Conservation (phyloP, 2,329 filamentous ascomycete species). For the Fusarium sp. region DNA sequence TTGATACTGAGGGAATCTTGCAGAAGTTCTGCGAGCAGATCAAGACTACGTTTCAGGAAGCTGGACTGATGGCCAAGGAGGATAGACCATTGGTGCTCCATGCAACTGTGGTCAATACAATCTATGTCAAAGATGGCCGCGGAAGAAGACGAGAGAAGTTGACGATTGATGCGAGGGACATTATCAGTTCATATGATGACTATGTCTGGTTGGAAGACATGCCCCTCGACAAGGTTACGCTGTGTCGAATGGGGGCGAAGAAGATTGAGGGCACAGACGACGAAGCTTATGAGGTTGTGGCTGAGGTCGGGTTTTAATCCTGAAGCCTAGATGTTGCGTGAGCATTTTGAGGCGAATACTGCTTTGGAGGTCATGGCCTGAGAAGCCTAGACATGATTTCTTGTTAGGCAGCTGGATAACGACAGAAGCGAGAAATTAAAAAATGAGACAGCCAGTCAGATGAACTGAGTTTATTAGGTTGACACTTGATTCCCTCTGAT, state of each 20-base stretch:
- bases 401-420: not conserved
- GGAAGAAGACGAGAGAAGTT: conserved; percentile 49
- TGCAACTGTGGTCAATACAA: conserved; percentile 86
- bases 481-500: not conserved
- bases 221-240: conserved; percentile 74
- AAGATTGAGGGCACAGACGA: conserved; percentile 64
- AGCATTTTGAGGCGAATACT: not conserved
- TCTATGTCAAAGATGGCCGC: conserved; percentile 68
- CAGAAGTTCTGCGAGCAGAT: conserved; percentile 67
- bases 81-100: conserved; percentile 77
- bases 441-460: not conserved
- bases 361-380: not conserved
- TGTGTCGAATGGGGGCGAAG: conserved; percentile 90
- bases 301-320: conserved; percentile 55
- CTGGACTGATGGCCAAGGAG: conserved; percentile 66
- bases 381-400: not conserved
- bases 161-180: conserved; percentile 63
- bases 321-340: conserved; percentile 17
- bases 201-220: conserved; percentile 77
- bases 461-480: not conserved
- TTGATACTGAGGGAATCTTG: conserved; percentile 62
- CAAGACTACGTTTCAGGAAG: conserved; percentile 62
- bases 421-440: not conserved
- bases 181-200: conserved; percentile 69
- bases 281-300: conserved; percentile 64